Base-by-base conservation (phyloP, 306 rosid genomes). In the Cicer pinnatifidum region DNA sequence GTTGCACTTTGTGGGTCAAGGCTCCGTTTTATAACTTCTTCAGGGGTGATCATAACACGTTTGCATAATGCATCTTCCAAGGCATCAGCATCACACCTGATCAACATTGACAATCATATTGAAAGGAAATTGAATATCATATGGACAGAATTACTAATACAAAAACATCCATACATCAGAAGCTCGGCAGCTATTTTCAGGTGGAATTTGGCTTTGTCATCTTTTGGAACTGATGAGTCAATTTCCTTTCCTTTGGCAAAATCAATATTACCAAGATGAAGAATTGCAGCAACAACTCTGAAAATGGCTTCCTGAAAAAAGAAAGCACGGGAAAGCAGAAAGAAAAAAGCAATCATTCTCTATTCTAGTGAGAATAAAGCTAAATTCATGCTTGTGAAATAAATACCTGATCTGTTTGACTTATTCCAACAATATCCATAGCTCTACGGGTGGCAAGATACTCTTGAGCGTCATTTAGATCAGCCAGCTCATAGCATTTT, bases 11-110 rank as follows among this genome's bases (percentile, higher is more conserved):
- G 96, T 39, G 99, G 99, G 85, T 95, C 97, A 75, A 92, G 88
- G 69, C 96, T 90, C 72, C 97, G 91, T 78, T 92, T 95, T 72
- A 95, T 95, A 75, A 95, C 91, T 90, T 95, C 99, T 89, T 95
- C 99, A 3, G 99, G 99, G 52, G 99, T 95, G 85, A 95, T 83
- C 99, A 95, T 95, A 83, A 92, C 90, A 86, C 99, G 99, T 89
- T 95, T 95, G 72, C 99, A 95, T 77, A 92, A 77, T 68, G 99
- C 99, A 78, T 92, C 99, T 83, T 95, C 87, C 85, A 95, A 85
- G 77, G 87, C 99, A 53, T 39, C 81, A 62, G 16, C 61, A 83
- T 92, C 90, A 66, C 97, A 91, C 99, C 99, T 95, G 85, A 80
- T 67, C 52, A 40, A 81, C 75, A 11, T 58, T 67, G 71, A 76